Percentiles rank a stretch among this genome's conserved stretches.
phyloP scores from a whole-genome alignment of 129 eudicot genomes.

The Escallonia herrerae region DNA sequence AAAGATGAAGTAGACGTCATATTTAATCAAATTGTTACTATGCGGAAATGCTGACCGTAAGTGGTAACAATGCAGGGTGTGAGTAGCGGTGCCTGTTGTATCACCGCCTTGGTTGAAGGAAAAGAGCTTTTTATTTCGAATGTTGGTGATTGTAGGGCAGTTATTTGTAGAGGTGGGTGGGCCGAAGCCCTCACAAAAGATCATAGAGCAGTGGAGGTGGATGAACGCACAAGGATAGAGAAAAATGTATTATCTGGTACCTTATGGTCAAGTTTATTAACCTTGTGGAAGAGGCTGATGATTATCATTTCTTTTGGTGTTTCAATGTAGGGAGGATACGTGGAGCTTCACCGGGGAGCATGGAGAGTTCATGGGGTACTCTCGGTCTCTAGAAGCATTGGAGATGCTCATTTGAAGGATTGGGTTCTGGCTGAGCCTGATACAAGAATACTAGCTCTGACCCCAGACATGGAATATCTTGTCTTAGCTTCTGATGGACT shows the following conservation, averaged over 20 bases:
- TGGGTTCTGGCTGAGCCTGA: slow-evolving; percentile 94
- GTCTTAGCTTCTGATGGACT: slow-evolving; percentile 92
- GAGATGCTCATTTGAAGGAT: slow-evolving; percentile 88
- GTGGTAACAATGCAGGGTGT: slow-evolving; percentile 45
- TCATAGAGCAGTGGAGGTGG: slow-evolving; percentile 65
- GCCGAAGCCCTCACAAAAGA: slow-evolving; percentile 80
- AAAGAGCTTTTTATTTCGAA: slow-evolving; percentile 67
- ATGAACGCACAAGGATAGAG: slow-evolving; percentile 75
- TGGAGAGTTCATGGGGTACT: slow-evolving; percentile 95
- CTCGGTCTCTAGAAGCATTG: slow-evolving; percentile 91
- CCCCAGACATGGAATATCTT: slow-evolving; percentile 68
- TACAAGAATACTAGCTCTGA: slow-evolving; percentile 39
- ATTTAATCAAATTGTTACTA: not conserved
- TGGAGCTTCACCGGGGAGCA: slow-evolving; percentile 78
- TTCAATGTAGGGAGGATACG: slow-evolving; percentile 77
- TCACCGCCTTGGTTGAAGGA: slow-evolving; percentile 69
- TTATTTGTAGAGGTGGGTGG: slow-evolving; percentile 60
- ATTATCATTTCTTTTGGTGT: not conserved
- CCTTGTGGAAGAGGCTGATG: not conserved
- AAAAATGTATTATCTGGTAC: slow-evolving; percentile 41
- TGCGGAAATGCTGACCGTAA: slow-evolving; percentile 1
- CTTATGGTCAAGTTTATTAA: too few species aligned
- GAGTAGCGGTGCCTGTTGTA: slow-evolving; percentile 88
- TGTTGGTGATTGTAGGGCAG: slow-evolving; percentile 92
- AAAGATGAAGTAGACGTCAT: not conserved